Percentiles rank a stretch among this genome's conserved stretches.
phyloP scores from a whole-genome alignment of 805 yeast species.

The Kuraishia capsulata region DNA sequence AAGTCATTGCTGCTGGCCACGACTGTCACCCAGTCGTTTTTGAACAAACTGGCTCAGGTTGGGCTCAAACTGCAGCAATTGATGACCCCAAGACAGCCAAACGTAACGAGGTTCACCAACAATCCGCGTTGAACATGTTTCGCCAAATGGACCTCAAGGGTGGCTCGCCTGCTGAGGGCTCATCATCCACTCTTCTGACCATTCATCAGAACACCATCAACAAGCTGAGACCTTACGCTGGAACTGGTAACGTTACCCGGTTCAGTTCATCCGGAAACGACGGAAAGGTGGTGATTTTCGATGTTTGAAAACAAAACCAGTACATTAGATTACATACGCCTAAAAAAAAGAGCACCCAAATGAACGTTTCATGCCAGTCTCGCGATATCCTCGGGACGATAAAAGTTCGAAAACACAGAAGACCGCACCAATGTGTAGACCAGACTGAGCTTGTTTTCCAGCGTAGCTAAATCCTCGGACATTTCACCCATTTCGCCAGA shows the following conservation, averaged over 20 bases:
- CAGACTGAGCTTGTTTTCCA: constrained; percentile 33
- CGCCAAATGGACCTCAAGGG: constrained; percentile 95
- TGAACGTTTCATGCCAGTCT: neutral
- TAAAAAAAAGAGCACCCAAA: neutral
- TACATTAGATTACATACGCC: too few relatives aligned
- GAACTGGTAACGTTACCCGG: constrained; percentile 41
- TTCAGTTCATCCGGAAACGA: constrained; percentile 79
- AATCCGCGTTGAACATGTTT: constrained; percentile 85
- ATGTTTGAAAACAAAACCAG: constrained; percentile 22
- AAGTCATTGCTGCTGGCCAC: constrained; percentile 83
- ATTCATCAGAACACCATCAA: constrained; percentile 89
- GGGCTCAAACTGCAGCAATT: constrained; percentile 45
- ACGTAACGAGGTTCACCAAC: constrained; percentile 49
- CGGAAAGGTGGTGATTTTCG: constrained; percentile 81
- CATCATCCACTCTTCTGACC: constrained; percentile 49
- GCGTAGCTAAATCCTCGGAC: constrained; percentile 25
- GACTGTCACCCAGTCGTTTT: constrained; percentile 86
- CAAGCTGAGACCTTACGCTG: constrained; percentile 43
- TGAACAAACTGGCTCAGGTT: constrained; percentile 52
- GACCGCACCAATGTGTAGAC: constrained; percentile 37
- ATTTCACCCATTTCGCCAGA: constrained; percentile 21
- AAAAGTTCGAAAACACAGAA: constrained; percentile 11
- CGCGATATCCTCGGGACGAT: neutral
- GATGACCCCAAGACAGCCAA: constrained; percentile 46
- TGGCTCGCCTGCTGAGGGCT: constrained; percentile 35